Base-by-base conservation (phyloP, 768 basidiomycete species). In the Phaffia australis region DNA sequence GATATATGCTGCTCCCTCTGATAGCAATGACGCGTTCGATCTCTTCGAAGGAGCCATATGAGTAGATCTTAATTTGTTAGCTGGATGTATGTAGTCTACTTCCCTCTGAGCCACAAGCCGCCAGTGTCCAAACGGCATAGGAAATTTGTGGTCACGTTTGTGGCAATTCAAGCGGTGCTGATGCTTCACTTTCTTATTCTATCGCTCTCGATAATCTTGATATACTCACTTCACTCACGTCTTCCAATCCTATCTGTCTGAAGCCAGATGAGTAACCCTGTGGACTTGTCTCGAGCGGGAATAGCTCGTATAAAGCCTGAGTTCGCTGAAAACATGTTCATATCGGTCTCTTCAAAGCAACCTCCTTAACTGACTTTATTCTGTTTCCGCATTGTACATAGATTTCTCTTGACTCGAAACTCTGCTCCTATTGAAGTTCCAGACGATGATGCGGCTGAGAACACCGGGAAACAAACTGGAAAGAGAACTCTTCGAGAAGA, bases 381-480 rank as follows among this genome's bases (percentile, higher is more conserved):
- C 7, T 21, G 27, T 54, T 16, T 54, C 4, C 52, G 4, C 18
- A 54, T 27, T 8, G 21, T 27, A 32, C 1, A n/a, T 52, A 63
- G 62, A 30, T 63, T 32, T 42, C 16, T 63, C 30, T 18, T 63
- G 19, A 35, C 49, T 35, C 62, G 82, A 73, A 81, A 77, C 69
- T 73, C 73, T 27, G 70, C 69, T 16, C 55, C 71, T 14, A 70
- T 71, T 25, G 63, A 76, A 29, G 65, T 73, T 7, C 78, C 76
- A 15, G 82, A 84, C 69, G 84, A 85, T 69, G 83, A 83, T 70
- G 81, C 82, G 19, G 86, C 86, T 1, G 87, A 88, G 70, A 85
- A 83, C 27, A 76, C 78, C 18, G 81, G 80, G 0, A 79, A 77
- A 58, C 50, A 25, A 50, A 19, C 46, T 21, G 30, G 32, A 51